Evolutionary conservation across 2,329 filamentous ascomycete species (phyloP), one percentile per base, ranked within the genome.

Genomic region (Aspergillus fructus): DNA sequence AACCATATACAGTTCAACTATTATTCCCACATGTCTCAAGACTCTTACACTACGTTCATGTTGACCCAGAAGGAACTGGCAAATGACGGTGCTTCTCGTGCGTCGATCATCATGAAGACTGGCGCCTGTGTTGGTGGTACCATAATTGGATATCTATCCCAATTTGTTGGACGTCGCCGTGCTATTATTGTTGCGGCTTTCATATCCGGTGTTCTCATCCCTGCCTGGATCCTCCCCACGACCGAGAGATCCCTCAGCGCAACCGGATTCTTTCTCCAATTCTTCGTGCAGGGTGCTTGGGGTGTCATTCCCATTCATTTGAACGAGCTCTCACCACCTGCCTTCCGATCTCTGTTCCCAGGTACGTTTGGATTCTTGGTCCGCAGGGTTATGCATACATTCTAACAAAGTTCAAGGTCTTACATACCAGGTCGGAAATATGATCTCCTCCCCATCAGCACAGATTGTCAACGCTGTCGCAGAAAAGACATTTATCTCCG

Each of bases 31-130:
- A 90, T 89, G 2, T 88, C 85, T 23, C 89, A 93, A 71, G 90
- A 93, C 76, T 88, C 84, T 49, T 93, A 92, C 77, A 91, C 89
- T 0, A 92, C 89, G 3, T 91, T 92, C 70, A 89, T 93, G 87
- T 79, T 88, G 40, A 82, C 81, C 4, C 82, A 90, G 65, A 92
- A 93, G 74, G 85, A 86, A 61, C 80, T 93, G 58, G 67, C 80
- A 54, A 88, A 90, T 66, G 68, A 77, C 1, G 81, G 80, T 1
- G 87, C 89, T 4, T 88, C 83, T 7, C 85, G 88, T n/a, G 89
- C 89, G 15, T 88, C 85, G n/a, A 92, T 93, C 64, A 74, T 93
- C 58, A 91, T 91, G 86, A 92, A 92, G 76, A 85, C 83, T 1
- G 89, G 90, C 24, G 89, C 89, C 43, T 89, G 88, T 64, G 84